Evolutionary conservation across 75 land plant genomes (phyloP).

Genomic region (Cryptomeria japonica): DNA sequence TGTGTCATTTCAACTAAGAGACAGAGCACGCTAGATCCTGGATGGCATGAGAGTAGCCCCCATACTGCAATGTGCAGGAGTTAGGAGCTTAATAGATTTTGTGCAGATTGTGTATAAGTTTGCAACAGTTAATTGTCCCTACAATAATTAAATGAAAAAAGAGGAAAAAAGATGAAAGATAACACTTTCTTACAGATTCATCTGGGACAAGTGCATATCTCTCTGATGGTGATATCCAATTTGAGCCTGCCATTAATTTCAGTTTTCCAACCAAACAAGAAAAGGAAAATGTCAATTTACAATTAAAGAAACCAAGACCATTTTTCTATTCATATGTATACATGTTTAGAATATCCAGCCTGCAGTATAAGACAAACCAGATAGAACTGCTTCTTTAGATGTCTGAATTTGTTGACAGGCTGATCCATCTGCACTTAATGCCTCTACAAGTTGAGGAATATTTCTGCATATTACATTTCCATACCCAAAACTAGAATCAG

Average conservation of each 20-base stretch:
- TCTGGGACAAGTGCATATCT: conserved; percentile 97
- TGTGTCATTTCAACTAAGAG: background rate
- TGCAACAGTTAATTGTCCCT: background rate
- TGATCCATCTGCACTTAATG: conserved; percentile 85
- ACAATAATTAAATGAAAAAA: background rate
- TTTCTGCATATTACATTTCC: conserved; percentile 36
- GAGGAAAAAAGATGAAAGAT: background rate
- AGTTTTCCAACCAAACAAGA: background rate
- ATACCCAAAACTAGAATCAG: conserved; percentile 7
- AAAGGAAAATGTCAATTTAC: background rate
- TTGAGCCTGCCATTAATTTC: conserved; percentile 43
- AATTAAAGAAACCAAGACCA: background rate
- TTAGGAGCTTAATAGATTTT: background rate
- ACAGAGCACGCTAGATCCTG: background rate
- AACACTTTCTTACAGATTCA: conserved; percentile 58
- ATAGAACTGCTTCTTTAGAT: conserved; percentile 39
- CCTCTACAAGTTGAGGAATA: conserved; percentile 73
- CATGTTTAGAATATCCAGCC: background rate
- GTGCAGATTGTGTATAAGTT: background rate
- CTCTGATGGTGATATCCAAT: conserved; percentile 80
- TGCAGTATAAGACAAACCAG: conserved; percentile 38
- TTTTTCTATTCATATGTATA: background rate
- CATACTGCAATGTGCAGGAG: background rate
- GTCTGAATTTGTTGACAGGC: conserved; percentile 53
- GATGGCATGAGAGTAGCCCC: background rate